Evolutionary conservation across 1,139 yeast species (phyloP).

Genomic region (Hemisphaericaspora xylanilytica): DNA sequence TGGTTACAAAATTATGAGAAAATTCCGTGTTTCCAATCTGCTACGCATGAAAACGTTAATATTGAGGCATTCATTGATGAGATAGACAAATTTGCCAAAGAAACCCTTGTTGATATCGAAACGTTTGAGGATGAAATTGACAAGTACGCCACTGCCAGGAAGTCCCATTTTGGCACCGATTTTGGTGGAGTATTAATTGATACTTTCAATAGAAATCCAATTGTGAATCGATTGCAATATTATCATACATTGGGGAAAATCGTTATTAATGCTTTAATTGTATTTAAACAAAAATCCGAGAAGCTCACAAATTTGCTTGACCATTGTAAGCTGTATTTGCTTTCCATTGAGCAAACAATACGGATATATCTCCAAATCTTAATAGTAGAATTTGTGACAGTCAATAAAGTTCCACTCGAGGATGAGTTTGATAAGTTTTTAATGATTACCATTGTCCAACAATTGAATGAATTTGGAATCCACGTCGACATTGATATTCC

Average conservation of each 20-base stretch:
- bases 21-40: slow-evolving; percentile 21
- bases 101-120: slow-evolving; percentile 12
- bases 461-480: slow-evolving; percentile 11
- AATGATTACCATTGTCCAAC: slow-evolving; percentile 21
- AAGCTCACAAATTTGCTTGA: slow-evolving; percentile 6
- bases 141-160: background rate
- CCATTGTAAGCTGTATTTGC: slow-evolving; percentile 7
- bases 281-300: slow-evolving; percentile 6
- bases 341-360: slow-evolving; percentile 15
- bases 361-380: slow-evolving; percentile 18
- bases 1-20: slow-evolving; percentile 16
- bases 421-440: slow-evolving; percentile 29
- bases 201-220: slow-evolving; percentile 23
- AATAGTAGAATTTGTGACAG: slow-evolving; percentile 16
- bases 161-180: background rate
- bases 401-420: slow-evolving; percentile 4
- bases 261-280: slow-evolving; percentile 18
- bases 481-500: slow-evolving; percentile 5
- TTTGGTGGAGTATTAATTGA: slow-evolving; percentile 16
- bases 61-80: slow-evolving; percentile 18
- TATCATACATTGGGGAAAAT: slow-evolving; percentile 27
- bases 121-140: slow-evolving; percentile 1
- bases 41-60: slow-evolving; percentile 6
- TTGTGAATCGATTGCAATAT: slow-evolving; percentile 25
- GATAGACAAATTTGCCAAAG: slow-evolving; percentile 20